These are phyloP conservation scores for Pythium sukuiense DNA, from an alignment of 352 stramenopile species.

Conservation along the genomic window DNA sequence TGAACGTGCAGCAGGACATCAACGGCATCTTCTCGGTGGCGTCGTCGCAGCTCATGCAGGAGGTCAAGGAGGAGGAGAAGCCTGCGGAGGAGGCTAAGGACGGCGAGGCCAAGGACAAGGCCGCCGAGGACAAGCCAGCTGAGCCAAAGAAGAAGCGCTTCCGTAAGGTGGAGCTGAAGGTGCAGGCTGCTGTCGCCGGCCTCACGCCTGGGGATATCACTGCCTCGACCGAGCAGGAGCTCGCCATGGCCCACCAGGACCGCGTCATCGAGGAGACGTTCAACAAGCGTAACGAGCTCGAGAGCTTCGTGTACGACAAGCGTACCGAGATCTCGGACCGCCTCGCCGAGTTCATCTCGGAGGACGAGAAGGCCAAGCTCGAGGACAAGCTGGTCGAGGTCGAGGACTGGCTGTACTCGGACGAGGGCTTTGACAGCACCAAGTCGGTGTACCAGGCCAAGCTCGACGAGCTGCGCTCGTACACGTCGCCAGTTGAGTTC, in stretches of 20 bases:
- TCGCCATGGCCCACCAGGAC: conserved; percentile 96
- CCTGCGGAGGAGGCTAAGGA: conserved; percentile 60
- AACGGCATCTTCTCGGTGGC: conserved; percentile 95
- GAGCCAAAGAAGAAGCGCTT: conserved; percentile 96
- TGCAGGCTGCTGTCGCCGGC: conserved; percentile 62
- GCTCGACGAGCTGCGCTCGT: conserved; percentile 92
- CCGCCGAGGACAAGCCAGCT: conserved; percentile 65
- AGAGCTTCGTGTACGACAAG: conserved; percentile 99
- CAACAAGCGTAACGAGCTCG: conserved; percentile 99
- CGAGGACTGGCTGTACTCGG: conserved; percentile 99
- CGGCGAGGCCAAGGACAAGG: conserved; percentile 63
- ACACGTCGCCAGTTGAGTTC: conserved; percentile 93
- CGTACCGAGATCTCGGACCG: conserved; percentile 93
- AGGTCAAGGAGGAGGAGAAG: conserved; percentile 91
- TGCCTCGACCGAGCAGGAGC: conserved; percentile 87
- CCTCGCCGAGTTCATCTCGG: conserved; percentile 85
- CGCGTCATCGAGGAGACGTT: conserved; percentile 96
- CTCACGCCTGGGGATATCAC: conserved; percentile 59
- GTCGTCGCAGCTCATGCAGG: conserved; percentile 97
- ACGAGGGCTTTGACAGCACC: conserved; percentile 98
- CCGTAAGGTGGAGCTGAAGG: conserved; percentile 86
- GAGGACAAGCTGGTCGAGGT: conserved; percentile 87
- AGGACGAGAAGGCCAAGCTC: conserved; percentile 89
- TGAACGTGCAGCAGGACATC: conserved; percentile 98
- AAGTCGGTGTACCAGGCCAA: conserved; percentile 97